Evolutionary conservation across 2,329 filamentous ascomycete genomes (phyloP), one percentile per base, ranked within the genome.

Genomic region (Botrytis byssoidea): DNA sequence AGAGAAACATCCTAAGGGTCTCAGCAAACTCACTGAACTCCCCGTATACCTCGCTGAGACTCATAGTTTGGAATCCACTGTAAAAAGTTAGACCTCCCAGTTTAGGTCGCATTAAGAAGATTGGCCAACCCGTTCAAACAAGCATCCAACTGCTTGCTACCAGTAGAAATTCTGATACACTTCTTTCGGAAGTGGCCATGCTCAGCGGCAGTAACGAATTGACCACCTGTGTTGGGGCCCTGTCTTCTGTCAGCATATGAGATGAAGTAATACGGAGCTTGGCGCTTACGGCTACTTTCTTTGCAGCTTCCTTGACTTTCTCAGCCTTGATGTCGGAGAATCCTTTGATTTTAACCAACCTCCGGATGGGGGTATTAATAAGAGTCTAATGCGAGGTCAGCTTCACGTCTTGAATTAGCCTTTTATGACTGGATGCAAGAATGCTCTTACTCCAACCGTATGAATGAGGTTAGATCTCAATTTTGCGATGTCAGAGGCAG

Each of bases 261-360:
- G 14, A 37, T 25, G 25, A 37, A 18, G 63, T 14, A n/a, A 22
- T 25, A 22, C 18, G 5, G 59, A 68, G 29, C n/a, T 18, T 10
- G 25, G 5, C 72, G 74, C 79, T 75, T 70, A 81, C 81, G 67
- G 79, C 73, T 59, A 82, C 73, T 70, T 83, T 82, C 74, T 85
- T 84, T 71, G 89, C 86, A 67, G 90, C 90, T 77, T 92, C 90
- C 79, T 91, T 92, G 79, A 92, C 86, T 81, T 92, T 92, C 76
- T 92, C 90, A 6, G 92, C 90, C 81, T 92, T 92, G 79, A 89
- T 85, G 79, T 92, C 90, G 73, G 89, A 91, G 81, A 92, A 91
- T 14, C 90, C 90, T 79, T 91, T 91, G 81, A 92, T 91, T 80
- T 89, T 91, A 71, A 89, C 82, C 25, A 92, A 83, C 29, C 85